These are phyloP conservation scores for Hypoxylon sp. DNA, from an alignment of 2,329 filamentous ascomycete species.

Conservation along the genomic window DNA sequence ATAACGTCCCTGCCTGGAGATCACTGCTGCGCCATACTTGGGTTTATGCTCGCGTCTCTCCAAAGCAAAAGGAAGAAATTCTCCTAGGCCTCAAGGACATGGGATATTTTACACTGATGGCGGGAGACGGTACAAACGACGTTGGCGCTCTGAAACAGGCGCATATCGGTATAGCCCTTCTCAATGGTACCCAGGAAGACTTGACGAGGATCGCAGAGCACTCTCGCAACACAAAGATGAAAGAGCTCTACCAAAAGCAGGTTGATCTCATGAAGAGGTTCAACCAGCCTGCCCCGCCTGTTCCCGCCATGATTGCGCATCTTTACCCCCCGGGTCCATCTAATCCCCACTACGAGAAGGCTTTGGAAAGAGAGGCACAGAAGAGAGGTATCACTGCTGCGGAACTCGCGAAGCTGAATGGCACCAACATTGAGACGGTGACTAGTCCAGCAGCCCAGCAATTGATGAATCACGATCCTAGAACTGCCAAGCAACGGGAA, in stretches of 20 bases:
- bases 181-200: constrained; percentile 94
- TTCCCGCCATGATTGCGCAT: constrained; percentile 92
- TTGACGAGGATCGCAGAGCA: constrained; percentile 93
- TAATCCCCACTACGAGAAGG: constrained; percentile 96
- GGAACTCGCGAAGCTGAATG: constrained; percentile 67
- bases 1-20: constrained; percentile 76
- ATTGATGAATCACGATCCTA: constrained; percentile 66
- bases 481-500: constrained; percentile 72
- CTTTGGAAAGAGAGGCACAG: constrained; percentile 86
- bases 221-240: constrained; percentile 95
- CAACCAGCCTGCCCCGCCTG: constrained; percentile 92
- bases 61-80: constrained; percentile 99
- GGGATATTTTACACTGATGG: constrained; percentile 99
- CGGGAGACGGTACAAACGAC: constrained; percentile 97
- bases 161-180: constrained; percentile 93
- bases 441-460: constrained; percentile 75
- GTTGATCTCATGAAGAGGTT: constrained; percentile 91
- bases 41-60: constrained; percentile 98
- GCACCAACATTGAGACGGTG: constrained; percentile 72
- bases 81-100: constrained; percentile 95
- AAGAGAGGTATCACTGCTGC: constrained; percentile 78
- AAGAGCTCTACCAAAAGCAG: constrained; percentile 98
- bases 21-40: constrained; percentile 89
- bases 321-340: constrained; percentile 89
- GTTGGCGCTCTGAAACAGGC: constrained; percentile 98